phyloP scores from a whole-genome alignment of 148 eudicot genomes.

The Drosera capensis region DNA sequence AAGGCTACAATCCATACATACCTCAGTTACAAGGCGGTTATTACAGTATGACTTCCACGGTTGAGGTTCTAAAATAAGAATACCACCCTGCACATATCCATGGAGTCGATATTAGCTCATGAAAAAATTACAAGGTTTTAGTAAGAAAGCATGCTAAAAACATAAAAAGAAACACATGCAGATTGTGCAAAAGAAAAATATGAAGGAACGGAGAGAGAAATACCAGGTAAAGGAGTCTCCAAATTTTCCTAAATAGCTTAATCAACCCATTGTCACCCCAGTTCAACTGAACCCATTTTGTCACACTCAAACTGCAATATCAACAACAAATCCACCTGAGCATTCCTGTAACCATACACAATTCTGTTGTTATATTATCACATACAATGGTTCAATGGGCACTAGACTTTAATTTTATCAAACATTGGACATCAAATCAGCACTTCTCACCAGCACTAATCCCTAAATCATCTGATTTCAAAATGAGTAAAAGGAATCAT shows the following conservation, averaged over 20 bases:
- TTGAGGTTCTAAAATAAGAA: conserved; percentile 87
- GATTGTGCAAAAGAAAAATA: neutral
- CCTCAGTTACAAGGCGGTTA: conserved; percentile 78
- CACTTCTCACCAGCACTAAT: too few relatives aligned
- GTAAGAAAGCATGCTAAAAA: neutral
- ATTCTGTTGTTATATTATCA: too few relatives aligned
- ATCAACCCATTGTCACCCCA: conserved; percentile 96
- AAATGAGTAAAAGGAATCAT: too few relatives aligned
- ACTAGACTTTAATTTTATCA: too few relatives aligned
- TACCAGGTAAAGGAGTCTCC: conserved; percentile 86
- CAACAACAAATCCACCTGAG: conserved; percentile 3
- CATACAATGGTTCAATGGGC: too few relatives aligned
- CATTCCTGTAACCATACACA: too few relatives aligned
- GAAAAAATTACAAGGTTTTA: neutral
- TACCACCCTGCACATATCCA: conserved; percentile 67
- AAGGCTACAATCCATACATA: conserved; percentile 6
- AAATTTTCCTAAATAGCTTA: conserved; percentile 57
- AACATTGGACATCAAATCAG: too few relatives aligned
- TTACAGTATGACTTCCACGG: conserved; percentile 79
- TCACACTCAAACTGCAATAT: conserved; percentile 66
- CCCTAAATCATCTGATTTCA: too few relatives aligned
- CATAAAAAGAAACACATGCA: conserved; percentile 1
- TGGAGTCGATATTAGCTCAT: too few relatives aligned
- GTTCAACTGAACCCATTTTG: conserved; percentile 94
- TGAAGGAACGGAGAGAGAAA: too few relatives aligned